Conservation (phyloP, 2,329 filamentous ascomycete species). For the Cyclaneusma minus region DNA sequence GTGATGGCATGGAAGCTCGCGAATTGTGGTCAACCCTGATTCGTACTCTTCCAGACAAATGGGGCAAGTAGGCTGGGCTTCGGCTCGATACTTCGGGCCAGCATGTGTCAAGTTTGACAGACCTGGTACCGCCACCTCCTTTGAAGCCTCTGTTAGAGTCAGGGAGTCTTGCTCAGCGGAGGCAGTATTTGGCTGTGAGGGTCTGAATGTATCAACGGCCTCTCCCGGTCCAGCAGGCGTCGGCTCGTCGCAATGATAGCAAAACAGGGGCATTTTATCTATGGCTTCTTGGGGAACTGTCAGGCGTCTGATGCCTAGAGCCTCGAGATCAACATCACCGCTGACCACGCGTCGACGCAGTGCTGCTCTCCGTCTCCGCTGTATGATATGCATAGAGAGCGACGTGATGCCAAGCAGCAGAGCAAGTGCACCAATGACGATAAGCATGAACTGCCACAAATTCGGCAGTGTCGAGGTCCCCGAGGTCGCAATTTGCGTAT, state of each 20-base stretch:
- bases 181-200: constrained; percentile 2
- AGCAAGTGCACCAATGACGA: constrained; percentile 57
- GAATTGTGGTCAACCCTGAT: constrained; percentile 53
- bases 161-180: too few relatives aligned
- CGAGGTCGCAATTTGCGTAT: constrained; percentile 34
- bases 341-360: constrained; percentile 55
- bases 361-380: constrained; percentile 51
- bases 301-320: constrained; percentile 68
- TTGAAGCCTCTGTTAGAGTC: too few relatives aligned
- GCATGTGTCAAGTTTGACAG: too few relatives aligned
- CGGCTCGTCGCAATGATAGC: constrained; percentile 47
- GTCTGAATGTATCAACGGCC: constrained; percentile 1
- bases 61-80: constrained; percentile 70
- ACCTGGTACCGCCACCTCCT: too few relatives aligned
- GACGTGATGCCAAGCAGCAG: constrained; percentile 52
- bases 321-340: constrained; percentile 77
- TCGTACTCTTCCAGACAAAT: constrained; percentile 80
- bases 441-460: constrained; percentile 66
- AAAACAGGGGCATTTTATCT: constrained; percentile 61
- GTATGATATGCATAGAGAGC: constrained; percentile 60
- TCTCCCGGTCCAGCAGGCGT: constrained; percentile 21
- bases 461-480: constrained; percentile 40
- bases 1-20: constrained; percentile 77
- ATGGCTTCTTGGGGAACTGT: constrained; percentile 61
- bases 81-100: constrained; percentile 25